Conservation (phyloP, 768 basidiomycete genomes). For the Boletus subcaerulescens region DNA sequence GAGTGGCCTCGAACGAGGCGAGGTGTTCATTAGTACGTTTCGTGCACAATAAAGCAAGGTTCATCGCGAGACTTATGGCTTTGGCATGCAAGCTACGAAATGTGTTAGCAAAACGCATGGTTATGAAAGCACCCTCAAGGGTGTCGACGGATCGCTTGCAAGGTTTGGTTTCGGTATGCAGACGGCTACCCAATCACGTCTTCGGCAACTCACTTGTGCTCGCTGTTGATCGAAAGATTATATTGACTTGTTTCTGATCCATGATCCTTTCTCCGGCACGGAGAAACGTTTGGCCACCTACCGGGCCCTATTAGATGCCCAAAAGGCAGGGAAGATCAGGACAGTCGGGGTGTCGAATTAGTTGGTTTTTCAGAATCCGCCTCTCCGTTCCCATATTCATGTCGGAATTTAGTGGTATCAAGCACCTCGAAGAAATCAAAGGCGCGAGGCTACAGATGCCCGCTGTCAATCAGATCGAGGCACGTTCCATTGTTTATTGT, state of each 20-base stretch:
- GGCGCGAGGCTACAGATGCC: conserved; percentile 61
- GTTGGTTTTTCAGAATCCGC: conserved; percentile 38
- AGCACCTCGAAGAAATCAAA: conserved; percentile 74
- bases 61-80: conserved; percentile 1
- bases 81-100: conserved; percentile 56
- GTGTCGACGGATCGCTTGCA: conserved; percentile 60
- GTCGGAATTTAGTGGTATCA: conserved; percentile 48
- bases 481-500: conserved; percentile 22
- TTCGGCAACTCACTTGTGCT: conserved; percentile 7
- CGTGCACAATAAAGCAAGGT: background rate
- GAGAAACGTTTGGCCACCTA: conserved; percentile 68
- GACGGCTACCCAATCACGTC: background rate
- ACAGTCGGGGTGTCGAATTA: conserved; percentile 84
- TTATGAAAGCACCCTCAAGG: conserved; percentile 56
- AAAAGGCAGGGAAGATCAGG: conserved; percentile 60
- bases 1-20: conserved; percentile 52
- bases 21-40: conserved; percentile 67
- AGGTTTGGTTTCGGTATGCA: conserved; percentile 55
- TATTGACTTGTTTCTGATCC: conserved; percentile 76
- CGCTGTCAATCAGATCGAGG: conserved; percentile 82
- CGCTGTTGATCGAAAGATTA: conserved; percentile 39
- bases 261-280: conserved; percentile 65
- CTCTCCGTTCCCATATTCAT: background rate
- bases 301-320: conserved; percentile 63
- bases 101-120: conserved; percentile 55